These are phyloP conservation scores for Hanseniaspora lachancei DNA, from an alignment of 805 yeast genomes.

Conservation along the genomic window DNA sequence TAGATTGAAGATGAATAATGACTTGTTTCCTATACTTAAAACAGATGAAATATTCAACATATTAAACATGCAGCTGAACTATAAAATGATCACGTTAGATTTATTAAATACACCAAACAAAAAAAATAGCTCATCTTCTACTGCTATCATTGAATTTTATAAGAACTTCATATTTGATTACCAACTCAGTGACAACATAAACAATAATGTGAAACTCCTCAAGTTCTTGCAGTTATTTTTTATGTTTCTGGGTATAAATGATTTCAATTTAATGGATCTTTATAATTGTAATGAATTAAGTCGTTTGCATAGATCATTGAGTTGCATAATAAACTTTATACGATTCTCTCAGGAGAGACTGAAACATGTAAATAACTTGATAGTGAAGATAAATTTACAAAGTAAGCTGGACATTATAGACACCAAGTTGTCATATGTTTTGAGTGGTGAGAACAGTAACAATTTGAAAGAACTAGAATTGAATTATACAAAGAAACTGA, in stretches of 20 bases:
- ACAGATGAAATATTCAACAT: constrained; percentile 6
- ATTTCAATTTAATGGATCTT: constrained; percentile 2
- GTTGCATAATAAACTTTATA: constrained; percentile 10
- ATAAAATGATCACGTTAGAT: constrained; percentile 4
- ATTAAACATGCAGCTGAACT: constrained; percentile 5
- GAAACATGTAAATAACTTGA: constrained; percentile 4
- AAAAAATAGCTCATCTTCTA: neutral
- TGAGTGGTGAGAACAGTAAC: neutral
- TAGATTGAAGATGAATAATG: neutral
- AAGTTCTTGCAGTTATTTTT: constrained; percentile 4
- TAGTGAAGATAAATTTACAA: constrained; percentile 1
- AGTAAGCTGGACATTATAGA: neutral
- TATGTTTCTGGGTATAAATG: constrained; percentile 5
- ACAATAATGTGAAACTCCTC: neutral
- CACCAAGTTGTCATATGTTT: neutral
- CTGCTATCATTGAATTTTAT: neutral
- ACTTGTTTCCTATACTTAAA: constrained; percentile 6
- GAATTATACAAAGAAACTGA: neutral
- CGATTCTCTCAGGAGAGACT: constrained; percentile 11
- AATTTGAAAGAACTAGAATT: neutral
- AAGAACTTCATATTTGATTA: constrained; percentile 12
- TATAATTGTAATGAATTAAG: constrained; percentile 1
- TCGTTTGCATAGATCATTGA: constrained; percentile 2
- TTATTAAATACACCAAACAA: neutral
- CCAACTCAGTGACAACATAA: neutral